Conservation (phyloP, 345 rosid genomes). For the Eucalyptus curtisii region DNA sequence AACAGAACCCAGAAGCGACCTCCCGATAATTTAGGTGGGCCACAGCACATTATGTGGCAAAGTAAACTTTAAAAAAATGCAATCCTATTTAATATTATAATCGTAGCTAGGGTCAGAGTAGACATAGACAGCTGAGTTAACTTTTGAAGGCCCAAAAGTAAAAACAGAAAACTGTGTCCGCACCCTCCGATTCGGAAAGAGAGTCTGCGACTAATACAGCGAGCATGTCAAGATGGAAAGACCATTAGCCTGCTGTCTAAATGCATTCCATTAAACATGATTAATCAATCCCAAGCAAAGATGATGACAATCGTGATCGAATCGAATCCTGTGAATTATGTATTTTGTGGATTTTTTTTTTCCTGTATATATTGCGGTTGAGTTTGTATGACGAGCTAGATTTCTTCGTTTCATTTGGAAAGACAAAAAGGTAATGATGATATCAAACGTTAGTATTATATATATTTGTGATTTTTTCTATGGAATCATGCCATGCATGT, state of each 20-base stretch:
- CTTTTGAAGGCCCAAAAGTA: background rate
- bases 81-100: background rate
- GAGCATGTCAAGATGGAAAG: background rate
- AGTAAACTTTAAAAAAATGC: background rate
- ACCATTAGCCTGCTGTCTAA: background rate
- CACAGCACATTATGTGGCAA: background rate
- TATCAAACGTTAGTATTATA: background rate
- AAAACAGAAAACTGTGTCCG: too few relatives aligned
- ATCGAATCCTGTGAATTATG: background rate
- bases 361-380: background rate
- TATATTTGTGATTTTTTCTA: background rate
- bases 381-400: background rate
- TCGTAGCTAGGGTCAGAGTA: background rate
- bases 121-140: background rate
- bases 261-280: background rate
- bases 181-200: background rate
- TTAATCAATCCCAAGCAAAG: background rate
- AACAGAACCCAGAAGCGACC: background rate
- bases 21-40: background rate
- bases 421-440: background rate
- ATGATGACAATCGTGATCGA: background rate
- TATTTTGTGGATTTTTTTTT: background rate
- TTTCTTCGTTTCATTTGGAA: background rate
- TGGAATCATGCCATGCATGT: background rate
- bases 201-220: background rate